Evolutionary conservation across 2,329 filamentous ascomycete species (phyloP), one percentile per base, ranked within the genome.

Genomic region (Rhinocladiella mackenziei): DNA sequence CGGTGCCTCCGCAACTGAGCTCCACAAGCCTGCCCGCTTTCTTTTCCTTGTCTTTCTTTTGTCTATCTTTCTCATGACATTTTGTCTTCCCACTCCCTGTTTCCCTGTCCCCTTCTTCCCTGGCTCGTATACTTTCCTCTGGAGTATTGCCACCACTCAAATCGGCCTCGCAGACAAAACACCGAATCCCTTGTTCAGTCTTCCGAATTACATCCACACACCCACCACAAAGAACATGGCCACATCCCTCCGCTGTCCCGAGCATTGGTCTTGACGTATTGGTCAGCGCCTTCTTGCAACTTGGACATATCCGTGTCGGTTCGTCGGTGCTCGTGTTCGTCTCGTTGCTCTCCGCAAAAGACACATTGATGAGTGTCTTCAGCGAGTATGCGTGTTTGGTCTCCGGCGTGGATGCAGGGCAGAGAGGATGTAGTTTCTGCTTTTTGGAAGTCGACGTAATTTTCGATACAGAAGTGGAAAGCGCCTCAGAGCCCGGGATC

Each of bases 161-260:
- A 58, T 89, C 81, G 28, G 78, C 76, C 50, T 94, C 86, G 59
- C 91, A 97, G 4, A 96, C 89, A 64, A 88, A 96, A 65, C 92
- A 97, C 37, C 75, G 67, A 2, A 87, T 66, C 7, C 26, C 15
- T 14, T 17, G 30, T 17, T 17, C 15, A 14, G 10, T 25, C 4
- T 35, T 34, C 15, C 23, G 83, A 64, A 97, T 94, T 60, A 89
- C 85, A 42, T 82, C 77, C 11, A 89, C 83, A 60, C 91, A 96
- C 28, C 77, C 83, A 58, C 85, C 83, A 65, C 91, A 98, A 15
- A 96, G 67, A 1, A 97, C 89, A 62, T 98, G 91, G 0, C 91
- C 91, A 59, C 91, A 98, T 2, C 29, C 39, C 1, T 33, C 35
- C 7, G 86, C 86, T 62, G 87, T 89, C 2, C 86, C 82, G 39